Conservation (phyloP, 768 basidiomycete genomes). For the Lactarius trivialis region DNA sequence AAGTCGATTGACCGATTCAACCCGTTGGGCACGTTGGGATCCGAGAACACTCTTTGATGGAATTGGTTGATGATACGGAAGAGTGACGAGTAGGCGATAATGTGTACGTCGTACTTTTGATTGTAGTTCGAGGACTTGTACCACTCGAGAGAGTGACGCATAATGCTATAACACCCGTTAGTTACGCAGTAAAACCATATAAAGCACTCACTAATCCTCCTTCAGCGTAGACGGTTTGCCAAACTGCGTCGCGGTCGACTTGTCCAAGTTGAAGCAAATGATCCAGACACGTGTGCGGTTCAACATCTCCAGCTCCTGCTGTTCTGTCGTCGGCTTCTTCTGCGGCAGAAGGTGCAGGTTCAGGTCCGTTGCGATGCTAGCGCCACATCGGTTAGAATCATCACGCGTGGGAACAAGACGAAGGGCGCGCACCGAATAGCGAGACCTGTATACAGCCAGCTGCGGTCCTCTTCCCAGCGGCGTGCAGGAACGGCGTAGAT, state of each 20-base stretch:
- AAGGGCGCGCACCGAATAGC: slow-evolving; percentile 60
- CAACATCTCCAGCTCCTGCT: slow-evolving; percentile 77
- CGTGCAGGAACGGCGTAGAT: slow-evolving; percentile 69
- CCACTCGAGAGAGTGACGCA: slow-evolving; percentile 19
- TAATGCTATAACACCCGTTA: slow-evolving; percentile 6
- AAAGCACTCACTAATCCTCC: slow-evolving; percentile 60
- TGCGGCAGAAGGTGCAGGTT: slow-evolving; percentile 77
- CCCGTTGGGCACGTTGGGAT: slow-evolving; percentile 15
- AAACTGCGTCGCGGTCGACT: slow-evolving; percentile 82
- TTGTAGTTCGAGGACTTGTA: slow-evolving; percentile 21
- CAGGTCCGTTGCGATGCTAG: slow-evolving; percentile 80
- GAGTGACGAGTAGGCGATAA: slow-evolving; percentile 19
- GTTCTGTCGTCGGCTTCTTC: slow-evolving; percentile 70
- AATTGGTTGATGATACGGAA: slow-evolving; percentile 22
- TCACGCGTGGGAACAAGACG: background rate
- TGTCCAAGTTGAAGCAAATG: slow-evolving; percentile 86
- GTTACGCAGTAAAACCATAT: slow-evolving; percentile 31
- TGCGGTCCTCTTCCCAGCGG: slow-evolving; percentile 85
- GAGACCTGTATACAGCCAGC: slow-evolving; percentile 84
- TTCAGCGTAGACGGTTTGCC: slow-evolving; percentile 80
- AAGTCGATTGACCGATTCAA: slow-evolving; percentile 22
- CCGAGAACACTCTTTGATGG: slow-evolving; percentile 21
- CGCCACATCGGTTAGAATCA: background rate
- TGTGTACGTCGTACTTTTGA: slow-evolving; percentile 21
- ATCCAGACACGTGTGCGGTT: slow-evolving; percentile 90